Percentiles rank a stretch among this genome's conserved stretches.
These are phyloP conservation scores for Alternaria atra DNA, from an alignment of 2,329 filamentous ascomycete species.

Conservation along the genomic window DNA sequence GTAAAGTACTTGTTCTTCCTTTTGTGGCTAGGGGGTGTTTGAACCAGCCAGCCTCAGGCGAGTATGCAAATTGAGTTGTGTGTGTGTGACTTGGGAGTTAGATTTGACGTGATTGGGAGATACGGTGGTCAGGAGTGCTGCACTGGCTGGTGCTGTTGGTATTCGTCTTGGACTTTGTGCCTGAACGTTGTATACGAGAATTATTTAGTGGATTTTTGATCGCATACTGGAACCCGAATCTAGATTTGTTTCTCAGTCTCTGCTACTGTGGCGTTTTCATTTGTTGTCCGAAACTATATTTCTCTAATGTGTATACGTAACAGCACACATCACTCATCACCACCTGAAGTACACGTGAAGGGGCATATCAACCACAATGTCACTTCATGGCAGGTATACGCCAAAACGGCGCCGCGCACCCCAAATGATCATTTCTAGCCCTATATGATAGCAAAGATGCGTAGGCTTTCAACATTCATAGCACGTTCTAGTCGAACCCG, in stretches of 20 bases:
- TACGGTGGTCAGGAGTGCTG: conserved; percentile 7
- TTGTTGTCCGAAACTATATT: not conserved
- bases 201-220: not conserved
- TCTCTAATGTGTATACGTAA: not conserved
- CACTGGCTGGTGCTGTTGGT: not conserved
- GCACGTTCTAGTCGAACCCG: conserved; percentile 12
- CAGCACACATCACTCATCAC: not conserved
- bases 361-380: not conserved
- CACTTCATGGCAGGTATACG: not conserved
- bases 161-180: not conserved
- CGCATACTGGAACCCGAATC: not conserved
- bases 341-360: not conserved
- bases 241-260: not conserved
- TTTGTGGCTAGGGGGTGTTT: conserved; percentile 10
- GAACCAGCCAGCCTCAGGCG: conserved; percentile 11
- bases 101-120: conserved; percentile 14
- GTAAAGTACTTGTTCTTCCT: conserved; percentile 21
- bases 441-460: not conserved
- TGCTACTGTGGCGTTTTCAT: not conserved
- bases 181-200: not conserved
- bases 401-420: not conserved
- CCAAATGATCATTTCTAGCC: not conserved
- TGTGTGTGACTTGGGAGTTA: conserved; percentile 12
- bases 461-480: not conserved
- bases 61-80: conserved; percentile 1